Evolutionary conservation across 225 moss, liverwort and hornwort genomes (phyloP).

Genomic region (Polytrichum formosum): DNA sequence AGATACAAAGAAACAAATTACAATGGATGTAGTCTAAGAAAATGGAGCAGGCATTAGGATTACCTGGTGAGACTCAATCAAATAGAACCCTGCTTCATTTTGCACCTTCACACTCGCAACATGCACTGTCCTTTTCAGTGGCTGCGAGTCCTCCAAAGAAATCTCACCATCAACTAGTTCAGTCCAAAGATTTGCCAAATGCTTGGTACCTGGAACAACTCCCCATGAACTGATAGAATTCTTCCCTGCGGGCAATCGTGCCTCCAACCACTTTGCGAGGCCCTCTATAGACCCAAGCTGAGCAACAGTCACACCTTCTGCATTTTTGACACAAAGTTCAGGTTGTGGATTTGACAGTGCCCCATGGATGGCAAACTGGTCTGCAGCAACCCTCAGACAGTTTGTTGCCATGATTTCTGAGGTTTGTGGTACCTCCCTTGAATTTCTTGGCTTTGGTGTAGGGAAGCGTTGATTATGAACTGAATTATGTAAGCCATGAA

Average conservation of each 20-base stretch:
- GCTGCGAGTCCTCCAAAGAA: conserved; percentile 69
- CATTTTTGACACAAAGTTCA: conserved; percentile 43
- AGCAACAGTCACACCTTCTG: conserved; percentile 59
- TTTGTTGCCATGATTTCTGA: conserved; percentile 21
- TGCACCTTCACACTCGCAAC: conserved; percentile 83
- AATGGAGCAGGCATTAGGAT: no score
- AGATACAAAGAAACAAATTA: no score
- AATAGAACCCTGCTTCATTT: conserved; percentile 51
- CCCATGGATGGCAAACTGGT: conserved; percentile 33
- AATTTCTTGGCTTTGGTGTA: conserved; percentile 15
- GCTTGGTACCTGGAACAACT: conserved; percentile 57
- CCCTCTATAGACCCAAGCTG: conserved; percentile 68
- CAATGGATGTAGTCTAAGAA: no score
- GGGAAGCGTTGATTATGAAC: conserved; percentile 4
- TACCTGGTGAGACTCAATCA: conserved; percentile 81
- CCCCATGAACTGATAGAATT: conserved; percentile 71
- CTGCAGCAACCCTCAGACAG: conserved; percentile 34
- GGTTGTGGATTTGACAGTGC: conserved; percentile 50
- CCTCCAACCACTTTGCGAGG: conserved; percentile 67
- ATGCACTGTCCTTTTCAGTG: conserved; percentile 73
- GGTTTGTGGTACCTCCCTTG: conserved; percentile 14
- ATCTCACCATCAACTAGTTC: conserved; percentile 80
- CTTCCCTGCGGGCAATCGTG: conserved; percentile 52
- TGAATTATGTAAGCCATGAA: conserved; percentile 20
- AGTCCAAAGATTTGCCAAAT: conserved; percentile 72